A percentile compares a stretch with the other conserved stretches of the same genome.
Conservation (phyloP, 176 grass and related monocot species). For the Poa pratensis region DNA sequence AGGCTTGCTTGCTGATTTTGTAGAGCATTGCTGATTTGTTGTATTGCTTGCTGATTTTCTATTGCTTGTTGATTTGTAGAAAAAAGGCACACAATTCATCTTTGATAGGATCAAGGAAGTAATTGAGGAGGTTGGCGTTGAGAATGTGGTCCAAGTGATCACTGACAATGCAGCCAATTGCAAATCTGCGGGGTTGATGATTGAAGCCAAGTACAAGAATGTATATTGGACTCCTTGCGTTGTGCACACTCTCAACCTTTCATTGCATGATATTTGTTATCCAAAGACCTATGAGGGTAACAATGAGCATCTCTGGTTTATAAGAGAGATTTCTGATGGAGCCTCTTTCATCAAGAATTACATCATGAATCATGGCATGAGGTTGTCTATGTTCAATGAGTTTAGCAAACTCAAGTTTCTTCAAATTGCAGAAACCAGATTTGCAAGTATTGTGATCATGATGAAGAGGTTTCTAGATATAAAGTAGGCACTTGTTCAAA, state of each 20-base stretch:
- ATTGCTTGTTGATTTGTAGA: background rate
- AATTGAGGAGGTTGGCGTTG: background rate
- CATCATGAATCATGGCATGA: background rate
- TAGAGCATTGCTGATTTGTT: too few relatives aligned
- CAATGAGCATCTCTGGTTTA: background rate
- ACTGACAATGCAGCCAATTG: background rate
- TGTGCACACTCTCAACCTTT: background rate
- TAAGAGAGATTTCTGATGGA: background rate
- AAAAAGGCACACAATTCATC: background rate
- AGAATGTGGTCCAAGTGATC: background rate
- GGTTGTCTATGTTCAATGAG: background rate
- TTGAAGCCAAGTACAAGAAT: background rate
- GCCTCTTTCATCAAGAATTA: background rate
- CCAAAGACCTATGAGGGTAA: background rate
- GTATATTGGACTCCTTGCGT: slow-evolving; percentile 6
- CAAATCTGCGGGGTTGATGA: background rate
- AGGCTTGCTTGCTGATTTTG: too few relatives aligned
- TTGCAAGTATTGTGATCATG: background rate
- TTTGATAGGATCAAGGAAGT: background rate
- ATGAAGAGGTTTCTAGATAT: background rate
- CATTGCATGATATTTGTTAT: background rate
- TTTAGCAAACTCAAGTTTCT: background rate
- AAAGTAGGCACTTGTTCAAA: background rate
- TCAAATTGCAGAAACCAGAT: background rate
- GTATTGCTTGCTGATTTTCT: too few relatives aligned